phyloP scores from a whole-genome alignment of 2,329 filamentous ascomycete genomes.

The Rutstroemia sydowiana region DNA sequence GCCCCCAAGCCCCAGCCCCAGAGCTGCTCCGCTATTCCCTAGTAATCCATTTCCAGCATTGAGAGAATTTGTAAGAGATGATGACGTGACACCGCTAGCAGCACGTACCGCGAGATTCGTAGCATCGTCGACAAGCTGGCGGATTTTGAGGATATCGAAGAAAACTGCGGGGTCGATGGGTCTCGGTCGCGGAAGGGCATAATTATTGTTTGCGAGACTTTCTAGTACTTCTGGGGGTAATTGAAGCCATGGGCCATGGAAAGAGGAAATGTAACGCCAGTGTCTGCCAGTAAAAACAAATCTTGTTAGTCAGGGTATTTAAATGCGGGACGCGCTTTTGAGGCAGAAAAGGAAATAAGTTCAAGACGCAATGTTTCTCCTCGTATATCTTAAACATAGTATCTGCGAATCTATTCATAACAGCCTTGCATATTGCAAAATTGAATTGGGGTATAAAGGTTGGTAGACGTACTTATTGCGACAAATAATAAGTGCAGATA shows the following conservation, averaged over 20 bases:
- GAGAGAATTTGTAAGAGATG: slow-evolving; percentile 49
- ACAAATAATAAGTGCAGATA: slow-evolving; percentile 51
- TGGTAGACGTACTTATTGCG: slow-evolving; percentile 56
- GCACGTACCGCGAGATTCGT: slow-evolving; percentile 71
- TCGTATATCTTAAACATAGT: slow-evolving; percentile 1
- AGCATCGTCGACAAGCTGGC: slow-evolving; percentile 71
- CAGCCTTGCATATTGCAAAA: not conserved
- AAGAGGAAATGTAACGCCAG: slow-evolving; percentile 79
- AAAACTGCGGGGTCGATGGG: slow-evolving; percentile 75
- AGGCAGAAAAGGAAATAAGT: not conserved
- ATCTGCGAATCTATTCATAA: slow-evolving; percentile 1
- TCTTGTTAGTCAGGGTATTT: not conserved
- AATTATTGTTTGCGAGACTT: slow-evolving; percentile 71
- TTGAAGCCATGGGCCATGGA: slow-evolving; percentile 77
- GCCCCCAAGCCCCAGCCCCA: slow-evolving; percentile 51
- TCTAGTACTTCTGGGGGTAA: slow-evolving; percentile 73
- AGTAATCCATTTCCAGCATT: slow-evolving; percentile 44
- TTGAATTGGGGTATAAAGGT: not conserved
- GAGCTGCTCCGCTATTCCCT: slow-evolving; percentile 40
- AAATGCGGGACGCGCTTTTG: not conserved
- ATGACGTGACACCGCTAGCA: slow-evolving; percentile 63
- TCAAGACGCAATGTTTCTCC: not conserved
- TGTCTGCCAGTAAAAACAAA: slow-evolving; percentile 46
- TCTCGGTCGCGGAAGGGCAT: slow-evolving; percentile 65
- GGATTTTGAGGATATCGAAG: slow-evolving; percentile 78